A percentile compares a stretch with the other conserved stretches of the same genome.
These are phyloP conservation scores for Lantana camara DNA, from an alignment of 257 asterid species.

Conservation along the genomic window DNA sequence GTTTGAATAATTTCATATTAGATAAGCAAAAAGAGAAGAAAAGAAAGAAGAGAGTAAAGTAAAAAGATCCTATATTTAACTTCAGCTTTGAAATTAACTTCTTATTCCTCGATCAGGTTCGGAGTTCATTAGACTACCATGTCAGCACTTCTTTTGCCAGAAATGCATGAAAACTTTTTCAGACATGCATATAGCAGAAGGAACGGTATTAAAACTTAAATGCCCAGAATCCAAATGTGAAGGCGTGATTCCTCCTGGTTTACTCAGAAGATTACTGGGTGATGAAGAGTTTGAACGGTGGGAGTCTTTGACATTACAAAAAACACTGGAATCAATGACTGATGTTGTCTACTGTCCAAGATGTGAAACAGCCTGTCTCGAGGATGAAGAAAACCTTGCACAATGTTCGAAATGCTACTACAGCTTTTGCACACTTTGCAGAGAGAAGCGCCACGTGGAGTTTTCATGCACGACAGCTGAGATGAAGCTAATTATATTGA, in stretches of 20 bases:
- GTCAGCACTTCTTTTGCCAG: slow-evolving; percentile 81
- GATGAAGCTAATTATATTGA: slow-evolving; percentile 64
- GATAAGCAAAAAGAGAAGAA: too few relatives aligned
- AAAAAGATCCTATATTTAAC: too few relatives aligned
- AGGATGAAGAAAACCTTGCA: slow-evolving; percentile 79
- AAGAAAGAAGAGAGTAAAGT: too few relatives aligned
- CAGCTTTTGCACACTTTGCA: slow-evolving; percentile 88
- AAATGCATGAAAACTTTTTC: slow-evolving; percentile 73
- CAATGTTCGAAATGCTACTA: slow-evolving; percentile 86
- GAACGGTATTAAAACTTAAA: slow-evolving; percentile 69
- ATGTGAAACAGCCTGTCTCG: slow-evolving; percentile 87
- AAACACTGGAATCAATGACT: slow-evolving; percentile 79
- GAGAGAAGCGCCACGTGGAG: slow-evolving; percentile 83
- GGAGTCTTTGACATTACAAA: slow-evolving; percentile 75
- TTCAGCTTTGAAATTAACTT: not conserved
- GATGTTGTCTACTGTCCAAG: slow-evolving; percentile 94
- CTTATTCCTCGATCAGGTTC: slow-evolving; percentile 53
- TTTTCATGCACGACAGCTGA: slow-evolving; percentile 75
- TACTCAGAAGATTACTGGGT: slow-evolving; percentile 67
- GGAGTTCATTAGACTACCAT: slow-evolving; percentile 75
- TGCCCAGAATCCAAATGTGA: slow-evolving; percentile 88
- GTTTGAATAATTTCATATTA: too few relatives aligned
- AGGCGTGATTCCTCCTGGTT: slow-evolving; percentile 86
- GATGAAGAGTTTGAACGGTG: slow-evolving; percentile 74
- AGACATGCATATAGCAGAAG: slow-evolving; percentile 75